Evolutionary conservation across 2,329 filamentous ascomycete species (phyloP).

Genomic region (Botrytis paeoniae): DNA sequence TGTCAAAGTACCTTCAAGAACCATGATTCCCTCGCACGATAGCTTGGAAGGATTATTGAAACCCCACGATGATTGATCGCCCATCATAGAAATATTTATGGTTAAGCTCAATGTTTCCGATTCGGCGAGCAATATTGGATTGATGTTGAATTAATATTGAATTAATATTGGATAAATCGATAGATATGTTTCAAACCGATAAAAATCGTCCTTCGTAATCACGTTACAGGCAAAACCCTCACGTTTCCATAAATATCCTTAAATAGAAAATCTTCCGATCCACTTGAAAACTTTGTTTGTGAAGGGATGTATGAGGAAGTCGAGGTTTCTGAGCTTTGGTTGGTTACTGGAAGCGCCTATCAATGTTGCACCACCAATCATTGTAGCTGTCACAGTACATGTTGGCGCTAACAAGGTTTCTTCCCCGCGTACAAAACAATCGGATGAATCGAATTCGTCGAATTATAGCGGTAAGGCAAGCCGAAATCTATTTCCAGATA

Average conservation of each 20-base stretch:
- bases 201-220: neutral
- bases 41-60: neutral
- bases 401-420: slow-evolving; percentile 19
- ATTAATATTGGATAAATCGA: slow-evolving; percentile 2
- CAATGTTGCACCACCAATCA: slow-evolving; percentile 14
- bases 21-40: neutral
- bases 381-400: slow-evolving; percentile 14
- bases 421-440: slow-evolving; percentile 20
- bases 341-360: slow-evolving; percentile 14
- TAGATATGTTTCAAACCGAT: slow-evolving; percentile 13
- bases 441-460: slow-evolving; percentile 9
- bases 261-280: slow-evolving; percentile 5
- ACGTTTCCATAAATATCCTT: slow-evolving; percentile 11
- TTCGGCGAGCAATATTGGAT: slow-evolving; percentile 1
- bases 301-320: neutral
- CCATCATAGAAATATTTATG: neutral
- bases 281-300: slow-evolving; percentile 4
- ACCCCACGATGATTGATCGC: neutral
- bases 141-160: neutral
- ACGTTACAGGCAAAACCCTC: slow-evolving; percentile 12
- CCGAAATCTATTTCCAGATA: slow-evolving; percentile 17
- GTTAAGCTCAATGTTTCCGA: slow-evolving; percentile 3
- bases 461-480: slow-evolving; percentile 4
- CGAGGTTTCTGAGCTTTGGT: slow-evolving; percentile 10
- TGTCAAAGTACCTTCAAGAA: slow-evolving; percentile 6